Conservation (phyloP, 2,329 filamentous ascomycete genomes). For the Sporothrix phasma region DNA sequence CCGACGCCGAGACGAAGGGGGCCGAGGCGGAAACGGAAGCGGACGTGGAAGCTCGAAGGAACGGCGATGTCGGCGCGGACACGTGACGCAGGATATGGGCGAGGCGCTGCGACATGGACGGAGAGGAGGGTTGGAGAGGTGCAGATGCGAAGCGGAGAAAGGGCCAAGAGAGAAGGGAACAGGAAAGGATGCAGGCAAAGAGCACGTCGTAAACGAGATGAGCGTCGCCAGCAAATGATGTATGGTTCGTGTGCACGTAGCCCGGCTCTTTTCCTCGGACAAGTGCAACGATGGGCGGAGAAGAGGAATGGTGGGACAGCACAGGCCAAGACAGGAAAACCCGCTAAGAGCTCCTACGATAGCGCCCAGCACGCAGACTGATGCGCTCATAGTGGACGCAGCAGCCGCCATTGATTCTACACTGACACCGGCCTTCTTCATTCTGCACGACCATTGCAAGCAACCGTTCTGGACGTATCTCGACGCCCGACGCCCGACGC, state of each 20-base stretch:
- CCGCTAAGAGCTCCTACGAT: neutral
- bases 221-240: neutral
- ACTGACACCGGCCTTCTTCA: neutral
- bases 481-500: too few relatives aligned
- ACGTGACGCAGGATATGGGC: slow-evolving; percentile 16
- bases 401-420: neutral
- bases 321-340: neutral
- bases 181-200: neutral
- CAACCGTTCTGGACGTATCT: too few relatives aligned
- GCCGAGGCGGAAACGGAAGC: neutral
- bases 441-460: too few relatives aligned
- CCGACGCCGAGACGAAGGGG: neutral
- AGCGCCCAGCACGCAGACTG: too few relatives aligned
- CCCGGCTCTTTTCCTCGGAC: neutral
- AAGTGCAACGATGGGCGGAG: neutral
- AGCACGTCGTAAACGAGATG: neutral
- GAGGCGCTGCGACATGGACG: slow-evolving; percentile 17
- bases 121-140: neutral
- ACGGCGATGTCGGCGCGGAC: slow-evolving; percentile 9
- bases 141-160: too few relatives aligned
- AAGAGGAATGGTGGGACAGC: neutral
- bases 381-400: neutral
- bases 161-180: neutral
- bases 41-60: neutral
- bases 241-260: neutral